Conservation (phyloP, 306 rosid species). For the Senna siamea region DNA sequence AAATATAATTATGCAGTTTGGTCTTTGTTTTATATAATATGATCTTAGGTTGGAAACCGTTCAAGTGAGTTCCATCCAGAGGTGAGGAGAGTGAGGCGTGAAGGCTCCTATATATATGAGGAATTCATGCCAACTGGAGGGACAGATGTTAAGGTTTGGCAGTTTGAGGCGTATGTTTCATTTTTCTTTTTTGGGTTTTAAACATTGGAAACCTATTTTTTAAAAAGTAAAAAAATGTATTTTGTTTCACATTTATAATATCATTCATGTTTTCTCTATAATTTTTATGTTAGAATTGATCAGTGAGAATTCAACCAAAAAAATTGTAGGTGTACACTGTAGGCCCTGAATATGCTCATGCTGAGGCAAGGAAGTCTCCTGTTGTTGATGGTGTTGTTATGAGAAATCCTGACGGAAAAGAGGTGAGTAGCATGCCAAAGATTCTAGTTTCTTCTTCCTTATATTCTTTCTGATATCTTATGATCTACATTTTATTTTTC, state of each 20-base stretch:
- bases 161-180: slow-evolving; percentile 36
- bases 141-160: slow-evolving; percentile 94
- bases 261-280: slow-evolving; percentile 10
- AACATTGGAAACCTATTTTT: not conserved
- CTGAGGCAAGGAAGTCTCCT: slow-evolving; percentile 99
- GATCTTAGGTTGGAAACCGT: slow-evolving; percentile 87
- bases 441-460: slow-evolving; percentile 24
- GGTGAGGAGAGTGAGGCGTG: slow-evolving; percentile 95
- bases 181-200: slow-evolving; percentile 3
- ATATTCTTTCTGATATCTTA: slow-evolving; percentile 21
- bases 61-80: slow-evolving; percentile 98
- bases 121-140: slow-evolving; percentile 99
- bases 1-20: slow-evolving; percentile 27
- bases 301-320: slow-evolving; percentile 37
- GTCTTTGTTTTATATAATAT: slow-evolving; percentile 35
- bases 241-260: not conserved
- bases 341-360: slow-evolving; percentile 98
- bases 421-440: slow-evolving; percentile 58
- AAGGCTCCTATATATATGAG: slow-evolving; percentile 96
- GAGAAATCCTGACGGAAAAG: slow-evolving; percentile 99
- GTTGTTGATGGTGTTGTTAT: slow-evolving; percentile 99
- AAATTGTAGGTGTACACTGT: slow-evolving; percentile 84
- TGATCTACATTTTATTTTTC: slow-evolving; percentile 31
- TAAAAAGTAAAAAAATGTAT: too few species aligned
- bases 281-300: not conserved